A percentile compares a stretch with the other conserved stretches of the same genome.
These are phyloP conservation scores for Emergomyces africanus DNA, from an alignment of 2,329 filamentous ascomycete species.

Conservation along the genomic window DNA sequence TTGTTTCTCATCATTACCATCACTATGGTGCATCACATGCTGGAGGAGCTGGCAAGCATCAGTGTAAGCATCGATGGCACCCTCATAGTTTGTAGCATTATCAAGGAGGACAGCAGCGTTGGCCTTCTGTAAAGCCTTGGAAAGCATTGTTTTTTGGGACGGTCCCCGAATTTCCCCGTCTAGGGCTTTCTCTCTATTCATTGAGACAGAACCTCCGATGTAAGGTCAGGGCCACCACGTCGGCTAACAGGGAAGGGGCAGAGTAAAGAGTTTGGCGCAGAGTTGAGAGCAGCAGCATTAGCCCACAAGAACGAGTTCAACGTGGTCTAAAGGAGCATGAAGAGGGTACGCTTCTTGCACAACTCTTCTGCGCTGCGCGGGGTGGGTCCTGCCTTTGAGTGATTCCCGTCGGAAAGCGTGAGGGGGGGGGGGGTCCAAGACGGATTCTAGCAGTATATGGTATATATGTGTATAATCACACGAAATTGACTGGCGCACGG, in stretches of 20 bases:
- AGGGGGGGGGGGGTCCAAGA: too few species aligned
- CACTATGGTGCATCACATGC: conserved; percentile 75
- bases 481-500: not conserved
- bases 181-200: conserved; percentile 4
- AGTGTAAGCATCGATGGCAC: conserved; percentile 75
- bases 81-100: conserved; percentile 89
- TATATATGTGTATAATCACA: not conserved
- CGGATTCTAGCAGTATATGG: not conserved
- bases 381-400: not conserved
- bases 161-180: conserved; percentile 34
- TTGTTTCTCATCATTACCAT: conserved; percentile 64
- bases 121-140: conserved; percentile 86
- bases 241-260: not conserved
- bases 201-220: not conserved
- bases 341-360: not conserved
- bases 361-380: not conserved
- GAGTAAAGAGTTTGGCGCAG: not conserved
- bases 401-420: not conserved
- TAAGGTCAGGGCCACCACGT: not conserved
- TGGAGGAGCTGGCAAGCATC: conserved; percentile 84
- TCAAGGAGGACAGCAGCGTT: conserved; percentile 92
- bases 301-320: not conserved
- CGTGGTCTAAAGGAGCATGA: not conserved
- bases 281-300: not conserved
- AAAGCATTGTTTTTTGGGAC: conserved; percentile 90